Evolutionary conservation across 495 filamentous ascomycete species (phyloP).

Genomic region (Neurospora hispaniola): DNA sequence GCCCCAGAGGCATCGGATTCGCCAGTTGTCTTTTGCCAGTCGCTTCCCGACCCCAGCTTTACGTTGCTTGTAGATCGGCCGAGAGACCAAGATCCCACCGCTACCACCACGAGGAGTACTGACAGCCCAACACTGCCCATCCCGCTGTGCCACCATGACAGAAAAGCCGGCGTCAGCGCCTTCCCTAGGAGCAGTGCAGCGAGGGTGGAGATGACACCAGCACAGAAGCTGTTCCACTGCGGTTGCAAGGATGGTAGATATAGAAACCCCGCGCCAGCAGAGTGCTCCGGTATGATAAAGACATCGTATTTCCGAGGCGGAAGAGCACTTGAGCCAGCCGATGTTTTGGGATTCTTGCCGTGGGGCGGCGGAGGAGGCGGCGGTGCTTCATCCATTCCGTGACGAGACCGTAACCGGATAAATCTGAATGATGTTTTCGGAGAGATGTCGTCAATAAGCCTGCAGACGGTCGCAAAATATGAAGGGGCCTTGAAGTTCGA

Average conservation of each 20-base stretch:
- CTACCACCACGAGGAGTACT: constrained; percentile 54
- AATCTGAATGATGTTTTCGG: neutral
- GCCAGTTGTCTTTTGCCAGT: constrained; percentile 4
- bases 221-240: constrained; percentile 81
- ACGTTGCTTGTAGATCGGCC: constrained; percentile 31
- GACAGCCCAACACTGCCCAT: constrained; percentile 52
- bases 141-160: constrained; percentile 53
- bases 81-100: constrained; percentile 62
- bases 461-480: neutral
- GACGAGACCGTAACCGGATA: constrained; percentile 12
- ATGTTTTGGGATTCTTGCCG: constrained; percentile 50
- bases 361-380: constrained; percentile 60
- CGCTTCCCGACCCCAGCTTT: neutral
- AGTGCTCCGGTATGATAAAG: constrained; percentile 93
- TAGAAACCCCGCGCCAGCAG: constrained; percentile 78
- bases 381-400: constrained; percentile 35
- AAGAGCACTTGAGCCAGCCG: constrained; percentile 41
- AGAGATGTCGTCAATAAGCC: no score
- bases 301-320: constrained; percentile 88
- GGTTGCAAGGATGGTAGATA: constrained; percentile 84
- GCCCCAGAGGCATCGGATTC: constrained; percentile 13
- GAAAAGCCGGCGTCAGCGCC: constrained; percentile 56
- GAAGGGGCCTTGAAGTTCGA: constrained; percentile 12
- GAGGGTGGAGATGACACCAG: constrained; percentile 67
- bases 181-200: constrained; percentile 54